A percentile compares a stretch with the other conserved stretches of the same genome.
Evolutionary conservation across 768 basidiomycete species (phyloP).

Genomic region (Psilocybe subaeruginosa): DNA sequence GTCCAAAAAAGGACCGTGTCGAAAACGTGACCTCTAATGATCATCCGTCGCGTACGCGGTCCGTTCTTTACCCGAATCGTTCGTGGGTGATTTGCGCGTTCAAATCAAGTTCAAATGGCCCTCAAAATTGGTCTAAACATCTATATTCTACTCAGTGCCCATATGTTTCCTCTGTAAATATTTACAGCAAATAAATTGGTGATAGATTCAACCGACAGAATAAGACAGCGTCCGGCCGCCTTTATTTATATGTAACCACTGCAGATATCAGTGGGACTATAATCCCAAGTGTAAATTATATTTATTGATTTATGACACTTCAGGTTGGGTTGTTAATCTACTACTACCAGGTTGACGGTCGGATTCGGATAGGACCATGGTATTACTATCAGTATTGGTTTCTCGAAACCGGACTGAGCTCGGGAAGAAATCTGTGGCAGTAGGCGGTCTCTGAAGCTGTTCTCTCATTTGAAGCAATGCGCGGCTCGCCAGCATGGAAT

Average conservation of each 20-base stretch:
- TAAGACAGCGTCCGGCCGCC: too few relatives aligned
- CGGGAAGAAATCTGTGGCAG: background rate
- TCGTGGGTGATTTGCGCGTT: background rate
- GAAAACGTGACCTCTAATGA: slow-evolving; percentile 1
- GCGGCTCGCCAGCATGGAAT: background rate
- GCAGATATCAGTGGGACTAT: too few relatives aligned
- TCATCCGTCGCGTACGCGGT: background rate
- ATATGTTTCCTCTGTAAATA: too few relatives aligned
- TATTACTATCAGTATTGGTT: background rate
- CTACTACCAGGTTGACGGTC: background rate
- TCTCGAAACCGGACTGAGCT: background rate
- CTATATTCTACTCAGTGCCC: too few relatives aligned
- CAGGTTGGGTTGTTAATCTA: background rate
- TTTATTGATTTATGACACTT: background rate
- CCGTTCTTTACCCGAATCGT: background rate
- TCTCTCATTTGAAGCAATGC: background rate
- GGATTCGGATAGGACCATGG: background rate
- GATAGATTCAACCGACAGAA: too few relatives aligned
- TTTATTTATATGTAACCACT: too few relatives aligned
- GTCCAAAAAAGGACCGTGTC: background rate
- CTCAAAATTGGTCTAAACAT: too few relatives aligned
- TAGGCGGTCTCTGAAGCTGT: background rate
- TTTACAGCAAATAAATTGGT: too few relatives aligned
- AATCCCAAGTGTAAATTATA: too few relatives aligned
- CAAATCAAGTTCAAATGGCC: too few relatives aligned